These are phyloP conservation scores for Phytopythium kandeliae DNA, from an alignment of 352 stramenopile genomes.

Conservation along the genomic window DNA sequence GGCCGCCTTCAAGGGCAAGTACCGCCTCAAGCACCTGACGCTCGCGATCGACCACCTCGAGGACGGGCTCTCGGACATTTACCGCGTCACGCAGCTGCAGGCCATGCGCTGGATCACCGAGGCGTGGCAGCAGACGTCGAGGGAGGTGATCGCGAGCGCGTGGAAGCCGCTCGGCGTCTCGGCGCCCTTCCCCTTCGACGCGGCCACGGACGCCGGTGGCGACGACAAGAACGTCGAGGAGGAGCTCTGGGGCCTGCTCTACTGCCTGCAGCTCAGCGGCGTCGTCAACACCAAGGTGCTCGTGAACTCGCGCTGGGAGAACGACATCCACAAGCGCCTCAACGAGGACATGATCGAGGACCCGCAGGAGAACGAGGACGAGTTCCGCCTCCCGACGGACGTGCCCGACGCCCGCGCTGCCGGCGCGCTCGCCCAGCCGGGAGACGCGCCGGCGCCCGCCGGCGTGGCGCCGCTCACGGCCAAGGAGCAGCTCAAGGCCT, in stretches of 20 bases:
- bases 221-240: slow-evolving; percentile 86
- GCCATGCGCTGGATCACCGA: slow-evolving; percentile 86
- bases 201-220: slow-evolving; percentile 31
- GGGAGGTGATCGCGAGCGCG: slow-evolving; percentile 70
- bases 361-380: slow-evolving; percentile 71
- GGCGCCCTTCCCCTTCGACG: slow-evolving; percentile 61
- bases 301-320: slow-evolving; percentile 86
- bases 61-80: slow-evolving; percentile 70
- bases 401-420: slow-evolving; percentile 16
- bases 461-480: slow-evolving; percentile 38
- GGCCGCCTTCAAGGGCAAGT: slow-evolving; percentile 81
- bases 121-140: slow-evolving; percentile 72
- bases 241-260: slow-evolving; percentile 80
- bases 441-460: neutral
- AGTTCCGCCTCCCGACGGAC: slow-evolving; percentile 65
- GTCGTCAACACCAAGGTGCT: slow-evolving; percentile 85
- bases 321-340: slow-evolving; percentile 85
- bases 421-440: slow-evolving; percentile 30
- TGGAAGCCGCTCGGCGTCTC: slow-evolving; percentile 74
- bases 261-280: slow-evolving; percentile 79
- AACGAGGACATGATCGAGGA: slow-evolving; percentile 88
- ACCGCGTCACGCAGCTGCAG: slow-evolving; percentile 80
- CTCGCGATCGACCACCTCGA: slow-evolving; percentile 81
- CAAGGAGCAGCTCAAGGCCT: slow-evolving; percentile 83
- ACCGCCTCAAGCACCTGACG: slow-evolving; percentile 81